Evolutionary conservation across 176 grass and related monocot genomes (phyloP), one percentile per base, ranked within the genome.

Genomic region (Bromus sterilis): DNA sequence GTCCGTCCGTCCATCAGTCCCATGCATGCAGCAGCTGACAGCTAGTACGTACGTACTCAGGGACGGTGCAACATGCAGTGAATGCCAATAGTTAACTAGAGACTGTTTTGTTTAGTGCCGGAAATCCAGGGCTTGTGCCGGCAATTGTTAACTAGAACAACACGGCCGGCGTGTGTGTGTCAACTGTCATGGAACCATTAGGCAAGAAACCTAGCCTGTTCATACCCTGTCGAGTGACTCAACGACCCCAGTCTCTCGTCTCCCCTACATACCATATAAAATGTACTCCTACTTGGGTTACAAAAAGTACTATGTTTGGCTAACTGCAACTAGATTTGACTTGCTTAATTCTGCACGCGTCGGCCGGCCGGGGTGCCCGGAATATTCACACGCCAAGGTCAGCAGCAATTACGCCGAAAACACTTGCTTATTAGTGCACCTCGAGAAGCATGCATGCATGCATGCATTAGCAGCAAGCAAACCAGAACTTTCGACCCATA

Each of bases 181-280:
- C n/a, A n/a, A 7, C 68, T 49, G 29, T 78, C 29, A 14, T 34
- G 20, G 41, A 46, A 5, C 11, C 12, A 49, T 35, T n/a, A 82
- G 35, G 56, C 26, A 59, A 28, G 33, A 40, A 31, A 6, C 56
- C 30, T 37, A 75, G 70, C 70, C 5, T 64, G 69, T 78, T 57
- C 74, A 84, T 69, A 77, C 74, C 48, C 20, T 84, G 83, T 48
- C 83, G 36, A 51, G 46, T 51, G 46, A 51, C 46, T 51, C 46
- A 51, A 51, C 20, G 46, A 51, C 46, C 3, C 46, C 16, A 2
- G 46, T 51, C 46, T 51, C 16, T 51, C 16, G 46, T 37, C 23
- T 75, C 71, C 56, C 58, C 71, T 12, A 16, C 34, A 57, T 20
- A 51, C 16, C 2, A 51, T 30, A 25, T 56, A 62, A 8, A 31